Percentiles rank a stretch among this genome's conserved stretches.
These are phyloP conservation scores for Stromatinia cepivora DNA, from an alignment of 2,329 filamentous ascomycete genomes.

Conservation along the genomic window DNA sequence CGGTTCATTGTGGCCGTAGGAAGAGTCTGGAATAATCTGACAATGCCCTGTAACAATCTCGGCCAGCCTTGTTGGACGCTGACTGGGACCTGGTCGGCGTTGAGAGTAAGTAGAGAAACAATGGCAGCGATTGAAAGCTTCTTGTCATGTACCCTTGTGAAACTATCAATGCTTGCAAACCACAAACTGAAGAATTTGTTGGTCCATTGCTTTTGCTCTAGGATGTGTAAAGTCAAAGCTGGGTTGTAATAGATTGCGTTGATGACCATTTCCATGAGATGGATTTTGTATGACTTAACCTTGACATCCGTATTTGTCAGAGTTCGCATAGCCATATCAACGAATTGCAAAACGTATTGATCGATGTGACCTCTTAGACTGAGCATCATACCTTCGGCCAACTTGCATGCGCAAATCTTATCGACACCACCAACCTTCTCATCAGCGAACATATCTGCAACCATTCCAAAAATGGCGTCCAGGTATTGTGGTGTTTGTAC, in stretches of 20 bases:
- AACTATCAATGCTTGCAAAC: conserved; percentile 95
- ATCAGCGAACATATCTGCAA: conserved; percentile 90
- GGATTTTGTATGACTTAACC: conserved; percentile 91
- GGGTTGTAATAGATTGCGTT: conserved; percentile 98
- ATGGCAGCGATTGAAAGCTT: conserved; percentile 97
- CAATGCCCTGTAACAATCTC: conserved; percentile 78
- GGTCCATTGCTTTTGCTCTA: conserved; percentile 92
- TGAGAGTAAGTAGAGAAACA: conserved; percentile 76
- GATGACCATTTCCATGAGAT: conserved; percentile 98
- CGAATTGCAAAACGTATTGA: conserved; percentile 81
- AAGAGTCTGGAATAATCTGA: conserved; percentile 86
- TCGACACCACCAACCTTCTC: conserved; percentile 92
- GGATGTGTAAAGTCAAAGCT: conserved; percentile 73
- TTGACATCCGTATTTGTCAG: conserved; percentile 75
- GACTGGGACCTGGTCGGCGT: conserved; percentile 78
- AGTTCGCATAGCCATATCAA: conserved; percentile 83
- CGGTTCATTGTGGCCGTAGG: conserved; percentile 87
- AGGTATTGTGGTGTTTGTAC: conserved; percentile 83
- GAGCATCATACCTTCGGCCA: conserved; percentile 96
- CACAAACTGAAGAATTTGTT: conserved; percentile 99
- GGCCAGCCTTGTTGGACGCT: conserved; percentile 97
- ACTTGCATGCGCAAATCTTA: conserved; percentile 94
- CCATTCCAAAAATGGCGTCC: conserved; percentile 88
- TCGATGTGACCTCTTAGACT: conserved; percentile 88
- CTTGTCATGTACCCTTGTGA: conserved; percentile 95